phyloP scores from a whole-genome alignment of 1,284 basidiomycete genomes.

The Neolentinus lepideus region DNA sequence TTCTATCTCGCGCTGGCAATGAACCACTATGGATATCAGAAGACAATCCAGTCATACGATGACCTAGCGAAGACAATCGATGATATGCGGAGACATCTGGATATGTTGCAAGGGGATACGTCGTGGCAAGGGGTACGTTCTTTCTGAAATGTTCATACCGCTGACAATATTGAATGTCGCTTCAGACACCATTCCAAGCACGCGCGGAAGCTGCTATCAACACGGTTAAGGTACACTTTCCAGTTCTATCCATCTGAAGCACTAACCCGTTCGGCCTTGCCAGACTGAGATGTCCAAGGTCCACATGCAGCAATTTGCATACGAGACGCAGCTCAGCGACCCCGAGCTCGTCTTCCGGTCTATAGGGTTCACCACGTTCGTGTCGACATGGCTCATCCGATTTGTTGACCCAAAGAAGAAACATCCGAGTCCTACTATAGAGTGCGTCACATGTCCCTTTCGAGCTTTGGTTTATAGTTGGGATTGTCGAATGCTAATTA shows the following conservation, averaged over 20 bases:
- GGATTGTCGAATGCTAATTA: conserved; percentile 3
- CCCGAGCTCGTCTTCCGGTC: conserved; percentile 79
- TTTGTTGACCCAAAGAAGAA: conserved; percentile 80
- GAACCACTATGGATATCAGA: conserved; percentile 81
- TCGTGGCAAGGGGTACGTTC: conserved; percentile 71
- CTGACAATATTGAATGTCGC: not conserved
- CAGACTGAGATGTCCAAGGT: conserved; percentile 67
- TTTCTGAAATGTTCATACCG: conserved; percentile 2
- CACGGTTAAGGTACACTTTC: conserved; percentile 53
- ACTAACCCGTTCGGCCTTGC: too few relatives aligned
- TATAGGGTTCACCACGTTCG: conserved; percentile 81
- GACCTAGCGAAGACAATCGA: conserved; percentile 67
- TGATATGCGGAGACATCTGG: conserved; percentile 75
- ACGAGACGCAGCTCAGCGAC: conserved; percentile 82
- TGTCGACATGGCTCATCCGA: conserved; percentile 93
- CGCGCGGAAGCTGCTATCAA: conserved; percentile 66
- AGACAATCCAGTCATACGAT: conserved; percentile 71
- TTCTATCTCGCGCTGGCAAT: conserved; percentile 86
- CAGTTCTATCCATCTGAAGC: not conserved
- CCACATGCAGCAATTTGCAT: conserved; percentile 69
- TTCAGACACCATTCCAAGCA: conserved; percentile 57
- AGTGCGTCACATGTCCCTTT: conserved; percentile 36
- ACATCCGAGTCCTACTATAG: conserved; percentile 67
- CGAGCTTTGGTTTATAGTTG: not conserved
- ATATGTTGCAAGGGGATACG: conserved; percentile 70